Percentiles rank a stretch among this genome's conserved stretches.
Conservation (phyloP, 176 grass and related monocot genomes). For the Cenchrus fungigraminus region DNA sequence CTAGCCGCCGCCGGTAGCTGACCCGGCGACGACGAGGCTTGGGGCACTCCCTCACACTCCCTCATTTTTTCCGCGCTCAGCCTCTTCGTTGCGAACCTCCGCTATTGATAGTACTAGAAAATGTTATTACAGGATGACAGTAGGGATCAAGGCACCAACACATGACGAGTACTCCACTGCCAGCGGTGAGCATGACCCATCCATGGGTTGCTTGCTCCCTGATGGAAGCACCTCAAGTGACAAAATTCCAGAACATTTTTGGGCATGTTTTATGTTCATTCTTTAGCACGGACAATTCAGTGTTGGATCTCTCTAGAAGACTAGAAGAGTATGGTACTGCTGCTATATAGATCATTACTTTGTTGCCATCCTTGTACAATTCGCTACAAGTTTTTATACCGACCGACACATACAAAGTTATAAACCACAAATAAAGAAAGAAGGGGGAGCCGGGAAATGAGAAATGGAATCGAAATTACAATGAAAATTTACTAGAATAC, state of each 20-base stretch:
- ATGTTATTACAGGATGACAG: background rate
- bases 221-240: background rate
- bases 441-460: background rate
- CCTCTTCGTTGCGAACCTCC: too few species aligned
- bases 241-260: background rate
- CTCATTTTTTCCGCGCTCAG: too few species aligned
- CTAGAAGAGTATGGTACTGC: background rate
- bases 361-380: constrained; percentile 33
- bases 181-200: background rate
- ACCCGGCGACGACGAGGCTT: too few species aligned
- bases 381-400: constrained; percentile 8
- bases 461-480: constrained; percentile 19
- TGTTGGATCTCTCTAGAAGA: background rate
- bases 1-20: too few species aligned
- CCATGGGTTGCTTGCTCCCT: background rate
- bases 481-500: constrained; percentile 16
- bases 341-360: constrained; percentile 16
- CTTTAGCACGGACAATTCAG: background rate
- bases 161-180: background rate
- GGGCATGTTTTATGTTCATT: background rate
- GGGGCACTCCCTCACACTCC: too few species aligned
- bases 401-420: background rate
- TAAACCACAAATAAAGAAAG: constrained; percentile 14
- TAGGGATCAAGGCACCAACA: background rate
- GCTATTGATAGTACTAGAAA: background rate